Conservation (phyloP, 306 rosid genomes). For the Acacia acuminata region DNA sequence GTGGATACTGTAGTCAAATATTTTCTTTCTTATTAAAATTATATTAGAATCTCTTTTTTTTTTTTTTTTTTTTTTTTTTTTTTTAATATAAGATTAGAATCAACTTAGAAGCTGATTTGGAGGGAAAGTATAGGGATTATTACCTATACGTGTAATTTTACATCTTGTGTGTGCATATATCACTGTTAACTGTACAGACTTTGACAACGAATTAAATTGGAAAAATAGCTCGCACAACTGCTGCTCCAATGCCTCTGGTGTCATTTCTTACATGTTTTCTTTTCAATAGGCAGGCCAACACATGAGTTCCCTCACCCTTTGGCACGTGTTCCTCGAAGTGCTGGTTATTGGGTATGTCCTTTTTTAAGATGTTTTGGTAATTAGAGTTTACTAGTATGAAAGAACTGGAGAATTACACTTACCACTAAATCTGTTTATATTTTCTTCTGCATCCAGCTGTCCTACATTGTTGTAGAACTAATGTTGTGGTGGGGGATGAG, state of each 20-base stretch:
- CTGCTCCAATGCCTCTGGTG: background rate
- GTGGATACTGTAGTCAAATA: background rate
- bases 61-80: no score
- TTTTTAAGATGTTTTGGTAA: slow-evolving; percentile 12
- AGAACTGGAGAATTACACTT: slow-evolving; percentile 29
- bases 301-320: slow-evolving; percentile 90
- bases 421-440: slow-evolving; percentile 30
- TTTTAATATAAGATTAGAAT: background rate
- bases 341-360: slow-evolving; percentile 89
- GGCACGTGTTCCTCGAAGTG: slow-evolving; percentile 91
- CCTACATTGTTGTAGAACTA: slow-evolving; percentile 88
- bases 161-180: background rate
- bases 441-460: slow-evolving; percentile 62
- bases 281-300: slow-evolving; percentile 81
- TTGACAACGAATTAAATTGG: background rate
- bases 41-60: background rate
- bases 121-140: background rate
- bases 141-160: background rate
- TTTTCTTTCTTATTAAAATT: background rate
- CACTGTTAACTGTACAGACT: background rate
- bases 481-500: slow-evolving; percentile 97
- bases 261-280: slow-evolving; percentile 32
- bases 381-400: slow-evolving; percentile 35
- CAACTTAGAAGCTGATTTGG: background rate
- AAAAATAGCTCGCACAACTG: background rate